A percentile compares a stretch with the other conserved stretches of the same genome.
Conservation (phyloP, 768 basidiomycete genomes). For the Phlebiopsis gigantea region DNA sequence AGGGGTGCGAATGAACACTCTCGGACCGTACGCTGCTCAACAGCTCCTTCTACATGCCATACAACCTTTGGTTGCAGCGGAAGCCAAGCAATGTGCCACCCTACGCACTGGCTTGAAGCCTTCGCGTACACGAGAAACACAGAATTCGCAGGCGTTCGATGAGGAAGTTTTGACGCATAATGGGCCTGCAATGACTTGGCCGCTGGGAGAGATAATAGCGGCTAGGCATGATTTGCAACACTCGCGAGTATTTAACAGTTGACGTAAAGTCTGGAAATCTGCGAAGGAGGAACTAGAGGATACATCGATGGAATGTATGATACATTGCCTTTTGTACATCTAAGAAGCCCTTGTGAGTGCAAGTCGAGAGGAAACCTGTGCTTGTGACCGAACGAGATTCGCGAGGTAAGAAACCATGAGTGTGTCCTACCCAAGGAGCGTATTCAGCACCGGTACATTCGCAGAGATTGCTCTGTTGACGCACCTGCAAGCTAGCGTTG, state of each 20-base stretch:
- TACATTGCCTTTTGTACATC: conserved; percentile 16
- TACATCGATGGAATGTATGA: conserved; percentile 10
- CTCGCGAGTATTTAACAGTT: conserved; percentile 94
- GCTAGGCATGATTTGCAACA: conserved; percentile 92
- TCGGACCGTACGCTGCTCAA: conserved; percentile 92
- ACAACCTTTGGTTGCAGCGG: conserved; percentile 56
- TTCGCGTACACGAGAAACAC: background rate
- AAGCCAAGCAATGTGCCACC: conserved; percentile 39
- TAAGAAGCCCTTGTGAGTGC: conserved; percentile 59
- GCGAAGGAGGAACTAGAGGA: conserved; percentile 1
- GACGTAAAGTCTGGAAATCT: background rate
- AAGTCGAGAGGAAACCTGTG: conserved; percentile 85
- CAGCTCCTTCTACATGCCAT: conserved; percentile 76
- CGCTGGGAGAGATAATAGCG: conserved; percentile 87
- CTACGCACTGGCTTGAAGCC: conserved; percentile 41
- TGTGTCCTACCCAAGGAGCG: conserved; percentile 54
- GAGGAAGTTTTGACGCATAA: conserved; percentile 23
- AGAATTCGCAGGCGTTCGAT: background rate
- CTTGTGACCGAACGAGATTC: conserved; percentile 89
- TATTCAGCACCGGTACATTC: conserved; percentile 7
- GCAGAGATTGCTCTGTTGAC: too few relatives aligned
- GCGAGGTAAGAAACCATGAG: conserved; percentile 94
- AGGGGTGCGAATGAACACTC: conserved; percentile 82
- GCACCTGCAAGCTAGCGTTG: conserved; percentile 70
- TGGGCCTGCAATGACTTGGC: conserved; percentile 91